phyloP scores from a whole-genome alignment of 2,329 filamentous ascomycete species.

The Microdochium nivale region DNA sequence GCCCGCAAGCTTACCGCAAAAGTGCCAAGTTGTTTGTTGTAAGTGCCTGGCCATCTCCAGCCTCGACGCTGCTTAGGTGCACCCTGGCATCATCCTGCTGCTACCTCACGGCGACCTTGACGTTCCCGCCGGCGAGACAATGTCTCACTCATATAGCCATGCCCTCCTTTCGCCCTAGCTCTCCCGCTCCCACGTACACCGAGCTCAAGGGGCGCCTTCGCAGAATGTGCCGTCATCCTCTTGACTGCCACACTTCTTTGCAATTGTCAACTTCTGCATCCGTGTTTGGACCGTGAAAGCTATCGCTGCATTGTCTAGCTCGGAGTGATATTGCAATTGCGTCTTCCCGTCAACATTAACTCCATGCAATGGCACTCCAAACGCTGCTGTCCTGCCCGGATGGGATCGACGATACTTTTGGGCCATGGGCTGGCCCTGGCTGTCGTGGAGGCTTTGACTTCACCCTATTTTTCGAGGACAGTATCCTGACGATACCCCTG shows the following conservation, averaged over 20 bases:
- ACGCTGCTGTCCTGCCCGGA: constrained; percentile 4
- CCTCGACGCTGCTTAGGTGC: neutral
- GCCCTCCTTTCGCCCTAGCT: neutral
- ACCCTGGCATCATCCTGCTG: neutral
- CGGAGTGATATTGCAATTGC: neutral
- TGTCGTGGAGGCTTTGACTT: constrained; percentile 20
- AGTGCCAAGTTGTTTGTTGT: neutral
- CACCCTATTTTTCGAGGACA: constrained; percentile 20
- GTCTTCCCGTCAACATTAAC: neutral
- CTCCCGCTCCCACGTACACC: neutral
- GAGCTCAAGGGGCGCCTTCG: no score
- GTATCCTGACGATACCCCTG: constrained; percentile 12
- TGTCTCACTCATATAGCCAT: neutral
- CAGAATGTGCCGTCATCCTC: no score
- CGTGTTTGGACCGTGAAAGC: no score
- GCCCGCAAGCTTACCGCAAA: neutral
- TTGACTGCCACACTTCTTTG: no score
- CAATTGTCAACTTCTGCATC: no score
- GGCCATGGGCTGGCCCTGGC: constrained; percentile 10
- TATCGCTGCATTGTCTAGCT: neutral
- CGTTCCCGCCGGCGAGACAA: neutral
- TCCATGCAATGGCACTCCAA: constrained; percentile 1
- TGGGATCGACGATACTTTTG: constrained; percentile 12
- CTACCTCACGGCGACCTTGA: neutral
- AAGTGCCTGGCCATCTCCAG: neutral